Evolutionary conservation across 208 protist species (phyloP).

Genomic region (Strigomonas culicis): DNA sequence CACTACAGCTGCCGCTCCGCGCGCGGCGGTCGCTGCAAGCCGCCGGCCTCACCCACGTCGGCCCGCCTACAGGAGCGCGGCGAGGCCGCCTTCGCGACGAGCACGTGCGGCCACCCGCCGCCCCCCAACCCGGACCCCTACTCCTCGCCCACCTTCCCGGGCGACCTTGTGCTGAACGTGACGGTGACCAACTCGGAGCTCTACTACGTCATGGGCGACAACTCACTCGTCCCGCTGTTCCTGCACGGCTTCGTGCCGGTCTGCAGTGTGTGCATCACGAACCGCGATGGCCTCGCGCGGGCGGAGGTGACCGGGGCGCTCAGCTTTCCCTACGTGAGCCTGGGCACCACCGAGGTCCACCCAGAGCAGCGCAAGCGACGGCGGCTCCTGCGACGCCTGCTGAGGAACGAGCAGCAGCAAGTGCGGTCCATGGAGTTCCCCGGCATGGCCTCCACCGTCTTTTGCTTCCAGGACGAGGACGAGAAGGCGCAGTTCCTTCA

Average conservation of each 20-base stretch:
- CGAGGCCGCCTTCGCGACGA: conserved; percentile 14
- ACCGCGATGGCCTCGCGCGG: conserved; percentile 35
- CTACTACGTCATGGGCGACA: conserved; percentile 54
- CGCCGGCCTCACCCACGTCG: conserved; percentile 18
- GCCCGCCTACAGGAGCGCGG: conserved; percentile 17
- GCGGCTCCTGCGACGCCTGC: background rate
- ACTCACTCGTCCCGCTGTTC: conserved; percentile 34
- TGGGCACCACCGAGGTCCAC: background rate
- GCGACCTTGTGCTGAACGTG: conserved; percentile 34
- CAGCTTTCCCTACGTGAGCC: conserved; percentile 12
- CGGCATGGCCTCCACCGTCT: background rate
- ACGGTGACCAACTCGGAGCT: conserved; percentile 26
- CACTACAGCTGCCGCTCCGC: conserved; percentile 32
- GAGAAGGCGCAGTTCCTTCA: background rate
- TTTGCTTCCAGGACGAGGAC: background rate
- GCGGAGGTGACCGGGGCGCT: conserved; percentile 31
- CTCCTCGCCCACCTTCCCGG: conserved; percentile 40
- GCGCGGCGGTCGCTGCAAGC: background rate
- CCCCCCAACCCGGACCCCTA: conserved; percentile 19
- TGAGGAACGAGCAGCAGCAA: background rate
- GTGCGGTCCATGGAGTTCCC: background rate
- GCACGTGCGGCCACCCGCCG: background rate
- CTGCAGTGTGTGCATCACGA: conserved; percentile 24
- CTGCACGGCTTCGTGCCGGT: conserved; percentile 26
- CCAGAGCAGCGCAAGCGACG: background rate